Base-by-base conservation (phyloP, 2,329 filamentous ascomycete species). In the Monilinia aucupariae region DNA sequence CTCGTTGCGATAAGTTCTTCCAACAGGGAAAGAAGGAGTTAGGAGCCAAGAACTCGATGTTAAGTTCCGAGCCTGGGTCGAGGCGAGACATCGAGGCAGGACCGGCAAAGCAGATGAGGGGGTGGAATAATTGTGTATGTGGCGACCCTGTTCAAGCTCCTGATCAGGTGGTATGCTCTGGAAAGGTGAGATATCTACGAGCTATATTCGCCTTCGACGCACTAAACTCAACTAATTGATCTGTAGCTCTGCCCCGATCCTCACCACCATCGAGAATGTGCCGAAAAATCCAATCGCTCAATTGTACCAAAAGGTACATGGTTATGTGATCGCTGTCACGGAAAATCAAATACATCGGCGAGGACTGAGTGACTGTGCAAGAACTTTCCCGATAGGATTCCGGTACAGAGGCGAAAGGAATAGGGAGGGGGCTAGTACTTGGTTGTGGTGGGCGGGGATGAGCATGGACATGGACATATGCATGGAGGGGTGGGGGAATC, bases 91-190 rank as follows among this genome's bases (percentile, higher is more conserved):
- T 51, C 22, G 25, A 59, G 8, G 59, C 51, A 17, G 51, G 39
- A 0, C 49, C 45, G 9, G 49, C 17, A 22, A 64, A 49, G 32
- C 17, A 37, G 6, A 51, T 47, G 48, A 48, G 37, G 20, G 39
- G 67, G 43, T 37, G 12, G 12, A 27, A 48, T 58, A 39, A 34
- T 50, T 72, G 71, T 48, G 54, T 66, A 6, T 72, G 71, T 58
- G 67, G 68, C 20, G 52, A 64, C 32, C 45, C 22, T 32, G 63
- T 66, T n/a, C 52, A 61, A n/a, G 45, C 61, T 43, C 51, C 63
- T 12, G 55, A 68, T 34, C 59, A 65, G 32, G 64, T 70, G 22
- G 32, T 68, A 5, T 72, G 71, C 39, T 20, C 32, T 51, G 22
- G 48, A 39, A 17, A 50, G 12, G 48, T 59, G 17, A n/a, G 56